phyloP scores from a whole-genome alignment of 768 basidiomycete species.

The Collybiopsis confluens region DNA sequence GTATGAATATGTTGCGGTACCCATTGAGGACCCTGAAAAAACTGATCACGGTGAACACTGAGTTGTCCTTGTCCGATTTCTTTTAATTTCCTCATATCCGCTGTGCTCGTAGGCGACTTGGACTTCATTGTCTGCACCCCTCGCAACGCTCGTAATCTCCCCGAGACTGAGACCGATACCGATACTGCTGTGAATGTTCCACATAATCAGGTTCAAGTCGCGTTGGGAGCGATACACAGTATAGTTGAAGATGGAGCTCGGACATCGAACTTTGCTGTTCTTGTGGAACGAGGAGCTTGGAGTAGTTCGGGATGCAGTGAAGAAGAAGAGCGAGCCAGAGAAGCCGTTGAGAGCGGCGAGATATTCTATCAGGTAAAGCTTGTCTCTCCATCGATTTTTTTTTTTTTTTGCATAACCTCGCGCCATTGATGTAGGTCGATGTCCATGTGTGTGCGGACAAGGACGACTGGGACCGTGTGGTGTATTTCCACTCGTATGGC shows the following conservation, averaged over 20 bases:
- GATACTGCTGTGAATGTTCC: conserved; percentile 24
- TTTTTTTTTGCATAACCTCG: too few species aligned
- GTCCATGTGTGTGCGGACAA: conserved; percentile 52
- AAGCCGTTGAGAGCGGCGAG: conserved; percentile 17
- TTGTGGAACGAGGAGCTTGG: conserved; percentile 37
- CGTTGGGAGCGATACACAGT: conserved; percentile 45
- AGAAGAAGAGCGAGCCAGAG: conserved; percentile 22
- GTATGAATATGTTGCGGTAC: conserved; percentile 50
- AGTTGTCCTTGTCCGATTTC: too few species aligned
- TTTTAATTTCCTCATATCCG: too few species aligned
- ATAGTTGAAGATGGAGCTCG: conserved; percentile 47
- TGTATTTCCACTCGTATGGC: conserved; percentile 62
- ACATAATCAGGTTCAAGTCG: conserved; percentile 30
- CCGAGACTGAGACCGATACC: too few species aligned
- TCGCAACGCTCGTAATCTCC: too few species aligned
- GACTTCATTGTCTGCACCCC: conserved; percentile 52
- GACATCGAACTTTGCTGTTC: conserved; percentile 63
- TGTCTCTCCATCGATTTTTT: neutral
- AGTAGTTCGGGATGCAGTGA: conserved; percentile 23
- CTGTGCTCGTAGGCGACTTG: conserved; percentile 49
- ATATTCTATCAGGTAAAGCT: conserved; percentile 39
- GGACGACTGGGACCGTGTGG: conserved; percentile 45
- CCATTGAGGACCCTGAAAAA: conserved; percentile 64
- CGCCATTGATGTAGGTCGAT: conserved; percentile 63
- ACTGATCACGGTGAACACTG: conserved; percentile 41